A percentile compares a stretch with the other conserved stretches of the same genome.
These are phyloP conservation scores for Lachnellula hyalina DNA, from an alignment of 2,329 filamentous ascomycete species.

Conservation along the genomic window DNA sequence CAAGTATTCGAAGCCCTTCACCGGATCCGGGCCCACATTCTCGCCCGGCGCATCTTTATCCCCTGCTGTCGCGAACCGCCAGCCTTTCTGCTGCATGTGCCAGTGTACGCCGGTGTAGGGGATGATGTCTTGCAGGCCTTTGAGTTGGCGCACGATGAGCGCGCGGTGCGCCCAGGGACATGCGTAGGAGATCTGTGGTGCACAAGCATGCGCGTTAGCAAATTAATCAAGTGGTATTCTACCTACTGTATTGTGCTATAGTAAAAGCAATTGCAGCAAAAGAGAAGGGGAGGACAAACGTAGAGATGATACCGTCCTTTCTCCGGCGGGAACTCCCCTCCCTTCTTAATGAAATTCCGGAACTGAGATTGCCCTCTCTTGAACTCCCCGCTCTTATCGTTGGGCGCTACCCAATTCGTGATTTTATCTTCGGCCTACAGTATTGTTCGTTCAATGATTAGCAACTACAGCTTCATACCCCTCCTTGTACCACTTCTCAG, in stretches of 20 bases:
- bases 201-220: too few species aligned
- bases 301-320: conserved; percentile 91
- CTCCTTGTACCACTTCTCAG: conserved; percentile 14
- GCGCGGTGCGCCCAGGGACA: conserved; percentile 76
- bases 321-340: conserved; percentile 66
- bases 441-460: conserved; percentile 8
- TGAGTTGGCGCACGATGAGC: conserved; percentile 82
- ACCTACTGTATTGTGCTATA: too few species aligned
- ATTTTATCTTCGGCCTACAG: conserved; percentile 44
- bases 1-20: conserved; percentile 58
- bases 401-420: conserved; percentile 76
- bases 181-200: conserved; percentile 32
- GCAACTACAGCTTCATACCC: conserved; percentile 21
- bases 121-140: conserved; percentile 85
- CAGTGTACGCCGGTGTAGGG: conserved; percentile 35
- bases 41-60: conserved; percentile 52
- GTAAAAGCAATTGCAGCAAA: conserved; percentile 49
- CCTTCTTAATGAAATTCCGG: conserved; percentile 59
- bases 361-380: conserved; percentile 83
- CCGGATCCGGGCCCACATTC: conserved; percentile 58
- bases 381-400: conserved; percentile 82
- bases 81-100: conserved; percentile 67
- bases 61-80: conserved; percentile 58
- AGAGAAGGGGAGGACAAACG: conserved; percentile 76
- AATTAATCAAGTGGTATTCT: too few species aligned